Evolutionary conservation across 1,284 basidiomycete species (phyloP), one percentile per base, ranked within the genome.

Genomic region (Lentinus polychrous): DNA sequence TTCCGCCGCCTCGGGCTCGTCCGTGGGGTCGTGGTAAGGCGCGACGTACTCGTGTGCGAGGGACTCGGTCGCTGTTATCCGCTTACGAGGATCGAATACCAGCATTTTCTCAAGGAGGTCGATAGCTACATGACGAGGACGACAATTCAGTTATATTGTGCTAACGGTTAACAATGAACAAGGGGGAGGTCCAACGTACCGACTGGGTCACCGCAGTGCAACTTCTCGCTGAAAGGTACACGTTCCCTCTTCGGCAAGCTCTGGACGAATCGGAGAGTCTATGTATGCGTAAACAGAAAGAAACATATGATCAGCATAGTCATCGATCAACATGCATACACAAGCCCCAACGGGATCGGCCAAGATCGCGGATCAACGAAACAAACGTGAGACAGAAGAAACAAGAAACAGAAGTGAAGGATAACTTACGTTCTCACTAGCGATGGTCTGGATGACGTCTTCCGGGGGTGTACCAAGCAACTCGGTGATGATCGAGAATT

Each of bases 401-500:
- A 35, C 43, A 20, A 8, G 33, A 18, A 34, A 17, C 39, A 40
- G 20, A 40, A 22, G n/a, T n/a, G n/a, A n/a, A n/a, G 37, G 32
- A 42, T 2, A 32, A 69, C 83, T 51, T 60, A 95, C 93, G 72
- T 98, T 99, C 72, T 99, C 95, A 62, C 90, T 94, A 53, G 91
- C 92, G 63, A 99, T 99, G 45, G 95, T 99, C 71, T 96, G 87
- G 61, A 99, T 99, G 68, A 99, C 96, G 74, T 99, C 95, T 77
- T 98, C 94, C 14, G 95, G 93, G 41, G 95, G 95, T 17, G 96
- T 99, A 50, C 95, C 96, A 47, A 99, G 76, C 15, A 99, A 74
- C 68, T 99, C 96, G 44, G 95, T 99, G 73, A 99, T 99, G 71
- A 99, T 99, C 34, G 94, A 97, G 72, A 99, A 99, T 68, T 99